phyloP scores from a whole-genome alignment of 257 asterid species.

The Nicotiana tabacum region DNA sequence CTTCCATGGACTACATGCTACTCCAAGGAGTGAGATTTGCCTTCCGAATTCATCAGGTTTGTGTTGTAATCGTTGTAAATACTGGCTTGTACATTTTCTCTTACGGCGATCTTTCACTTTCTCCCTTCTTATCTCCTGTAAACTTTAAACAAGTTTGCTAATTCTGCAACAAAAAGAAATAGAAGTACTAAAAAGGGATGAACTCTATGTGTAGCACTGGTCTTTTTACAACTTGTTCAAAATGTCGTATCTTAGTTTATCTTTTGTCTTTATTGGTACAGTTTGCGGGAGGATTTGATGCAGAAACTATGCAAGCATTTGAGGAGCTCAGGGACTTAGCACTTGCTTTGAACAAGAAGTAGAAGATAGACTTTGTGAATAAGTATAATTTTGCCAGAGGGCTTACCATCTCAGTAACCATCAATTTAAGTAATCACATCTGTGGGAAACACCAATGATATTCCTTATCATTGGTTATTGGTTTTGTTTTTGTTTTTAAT shows the following conservation, averaged over 20 bases:
- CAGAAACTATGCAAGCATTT: slow-evolving; percentile 89
- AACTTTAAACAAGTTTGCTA: background rate
- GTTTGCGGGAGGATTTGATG: slow-evolving; percentile 98
- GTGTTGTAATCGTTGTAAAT: slow-evolving; percentile 11
- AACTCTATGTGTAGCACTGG: background rate
- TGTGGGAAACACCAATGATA: background rate
- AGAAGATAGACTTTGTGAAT: slow-evolving; percentile 12
- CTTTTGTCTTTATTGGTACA: slow-evolving; percentile 24
- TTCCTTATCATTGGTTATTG: background rate
- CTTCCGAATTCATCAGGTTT: slow-evolving; percentile 91
- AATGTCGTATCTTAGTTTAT: background rate
- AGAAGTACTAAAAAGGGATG: background rate
- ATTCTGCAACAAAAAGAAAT: background rate
- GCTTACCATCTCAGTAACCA: slow-evolving; percentile 72
- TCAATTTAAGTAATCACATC: background rate
- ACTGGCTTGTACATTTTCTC: background rate
- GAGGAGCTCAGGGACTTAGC: slow-evolving; percentile 90
- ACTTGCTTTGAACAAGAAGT: slow-evolving; percentile 55
- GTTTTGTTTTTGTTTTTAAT: too few relatives aligned
- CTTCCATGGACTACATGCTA: slow-evolving; percentile 79
- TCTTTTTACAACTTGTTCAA: too few relatives aligned
- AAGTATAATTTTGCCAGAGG: slow-evolving; percentile 12
- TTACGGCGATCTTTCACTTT: background rate
- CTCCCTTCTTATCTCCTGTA: background rate
- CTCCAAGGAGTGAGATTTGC: slow-evolving; percentile 96